Evolutionary conservation across 352 stramenopile genomes (phyloP).

Genomic region (Elongisporangium anandrum): DNA sequence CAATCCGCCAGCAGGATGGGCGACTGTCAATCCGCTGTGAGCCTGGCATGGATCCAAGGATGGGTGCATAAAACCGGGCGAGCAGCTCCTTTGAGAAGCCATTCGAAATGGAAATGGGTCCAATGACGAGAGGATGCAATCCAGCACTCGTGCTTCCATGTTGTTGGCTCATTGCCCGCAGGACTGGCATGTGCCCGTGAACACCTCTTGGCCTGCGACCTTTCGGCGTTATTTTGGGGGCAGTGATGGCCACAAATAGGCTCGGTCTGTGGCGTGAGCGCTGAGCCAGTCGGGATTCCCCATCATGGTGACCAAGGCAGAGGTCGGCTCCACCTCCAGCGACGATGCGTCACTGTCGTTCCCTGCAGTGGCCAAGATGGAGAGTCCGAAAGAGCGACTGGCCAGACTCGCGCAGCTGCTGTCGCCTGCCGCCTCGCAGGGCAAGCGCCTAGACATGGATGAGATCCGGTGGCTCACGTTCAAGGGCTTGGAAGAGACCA

Average conservation of each 20-base stretch:
- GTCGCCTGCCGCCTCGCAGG: slow-evolving; percentile 1
- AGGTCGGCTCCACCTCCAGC: background rate
- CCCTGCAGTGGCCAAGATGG: background rate
- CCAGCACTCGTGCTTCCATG: background rate
- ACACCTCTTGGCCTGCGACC: background rate
- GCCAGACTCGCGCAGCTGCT: slow-evolving; percentile 9
- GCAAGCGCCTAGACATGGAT: slow-evolving; percentile 13
- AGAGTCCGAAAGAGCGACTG: slow-evolving; percentile 4
- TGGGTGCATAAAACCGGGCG: background rate
- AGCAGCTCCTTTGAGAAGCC: no score
- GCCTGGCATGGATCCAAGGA: background rate
- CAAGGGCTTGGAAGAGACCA: background rate
- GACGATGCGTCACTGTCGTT: background rate
- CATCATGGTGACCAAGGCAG: background rate
- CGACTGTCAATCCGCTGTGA: background rate
- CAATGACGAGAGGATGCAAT: background rate
- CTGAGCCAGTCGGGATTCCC: background rate
- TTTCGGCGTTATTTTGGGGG: background rate
- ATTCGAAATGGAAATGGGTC: no score
- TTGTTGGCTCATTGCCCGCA: background rate
- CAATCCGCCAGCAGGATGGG: background rate
- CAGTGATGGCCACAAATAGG: background rate
- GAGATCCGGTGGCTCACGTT: slow-evolving; percentile 16
- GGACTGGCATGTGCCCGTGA: no score
- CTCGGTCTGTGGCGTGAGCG: no score